phyloP scores from a whole-genome alignment of 768 basidiomycete genomes.

The Pholiota conissans region DNA sequence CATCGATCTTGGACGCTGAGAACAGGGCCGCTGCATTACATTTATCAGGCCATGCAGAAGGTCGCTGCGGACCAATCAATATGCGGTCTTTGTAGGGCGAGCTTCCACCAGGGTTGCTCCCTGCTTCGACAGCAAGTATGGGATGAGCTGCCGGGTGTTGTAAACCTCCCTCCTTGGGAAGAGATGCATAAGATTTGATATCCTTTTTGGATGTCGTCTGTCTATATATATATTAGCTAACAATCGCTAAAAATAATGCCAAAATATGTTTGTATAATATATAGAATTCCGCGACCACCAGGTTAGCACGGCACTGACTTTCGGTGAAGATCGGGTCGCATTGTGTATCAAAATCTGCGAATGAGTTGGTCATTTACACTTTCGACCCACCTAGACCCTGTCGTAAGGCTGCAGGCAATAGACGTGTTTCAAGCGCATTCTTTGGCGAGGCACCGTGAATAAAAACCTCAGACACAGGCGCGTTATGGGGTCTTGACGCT shows the following conservation, averaged over 20 bases:
- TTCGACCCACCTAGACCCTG: no score
- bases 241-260: neutral
- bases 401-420: no score
- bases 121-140: slow-evolving; percentile 41
- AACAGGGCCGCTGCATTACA: slow-evolving; percentile 55
- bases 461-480: no score
- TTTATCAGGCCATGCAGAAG: slow-evolving; percentile 44
- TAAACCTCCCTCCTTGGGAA: slow-evolving; percentile 49
- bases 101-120: slow-evolving; percentile 41
- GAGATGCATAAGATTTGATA: slow-evolving; percentile 1
- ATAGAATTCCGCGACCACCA: neutral
- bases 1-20: slow-evolving; percentile 48
- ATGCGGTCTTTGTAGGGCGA: slow-evolving; percentile 42
- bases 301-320: neutral
- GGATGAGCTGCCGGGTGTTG: slow-evolving; percentile 45
- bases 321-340: no score
- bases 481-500: no score
- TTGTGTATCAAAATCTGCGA: no score
- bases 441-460: no score
- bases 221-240: neutral
- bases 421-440: no score
- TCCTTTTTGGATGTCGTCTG: neutral
- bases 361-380: no score
- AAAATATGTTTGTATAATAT: no score
- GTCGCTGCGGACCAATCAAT: slow-evolving; percentile 38